Percentiles rank a stretch among this genome's conserved stretches.
phyloP scores from a whole-genome alignment of 2,329 filamentous ascomycete genomes.

The Dryadomyces sulphureus region DNA sequence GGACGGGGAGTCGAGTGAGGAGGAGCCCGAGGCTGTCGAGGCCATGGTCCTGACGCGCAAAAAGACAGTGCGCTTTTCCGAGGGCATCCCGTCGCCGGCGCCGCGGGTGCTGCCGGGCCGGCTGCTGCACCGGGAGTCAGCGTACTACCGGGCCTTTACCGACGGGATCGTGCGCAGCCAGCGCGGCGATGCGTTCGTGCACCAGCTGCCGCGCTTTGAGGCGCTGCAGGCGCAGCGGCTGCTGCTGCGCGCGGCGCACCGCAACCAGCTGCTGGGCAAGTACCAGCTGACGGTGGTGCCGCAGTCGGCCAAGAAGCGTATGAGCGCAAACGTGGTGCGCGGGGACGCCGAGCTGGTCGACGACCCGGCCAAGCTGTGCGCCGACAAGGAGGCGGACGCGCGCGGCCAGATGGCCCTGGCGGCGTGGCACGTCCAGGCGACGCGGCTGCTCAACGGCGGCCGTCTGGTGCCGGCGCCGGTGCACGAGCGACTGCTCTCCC shows the following conservation, averaged over 20 bases:
- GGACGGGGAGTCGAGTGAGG: slow-evolving; percentile 9
- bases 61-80: slow-evolving; percentile 65
- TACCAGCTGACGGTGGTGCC: slow-evolving; percentile 61
- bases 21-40: slow-evolving; percentile 7
- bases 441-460: slow-evolving; percentile 49
- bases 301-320: slow-evolving; percentile 55
- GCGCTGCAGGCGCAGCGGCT: slow-evolving; percentile 73
- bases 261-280: slow-evolving; percentile 71
- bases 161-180: slow-evolving; percentile 53
- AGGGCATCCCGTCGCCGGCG: slow-evolving; percentile 26
- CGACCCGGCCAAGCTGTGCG: slow-evolving; percentile 46
- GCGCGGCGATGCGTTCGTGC: slow-evolving; percentile 64
- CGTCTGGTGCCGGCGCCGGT: slow-evolving; percentile 49
- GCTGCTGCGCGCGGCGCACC: slow-evolving; percentile 56
- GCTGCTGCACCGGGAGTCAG: slow-evolving; percentile 48
- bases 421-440: slow-evolving; percentile 46
- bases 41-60: slow-evolving; percentile 24
- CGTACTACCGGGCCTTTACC: slow-evolving; percentile 81
- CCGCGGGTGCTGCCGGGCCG: slow-evolving; percentile 37
- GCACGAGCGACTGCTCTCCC: slow-evolving; percentile 44
- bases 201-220: slow-evolving; percentile 74
- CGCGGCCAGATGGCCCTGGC: slow-evolving; percentile 52
- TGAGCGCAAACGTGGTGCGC: slow-evolving; percentile 57
- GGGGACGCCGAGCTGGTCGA: slow-evolving; percentile 51
- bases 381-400: slow-evolving; percentile 69